phyloP scores from a whole-genome alignment of 2,329 filamentous ascomycete species.

The Nothophoma quercina region DNA sequence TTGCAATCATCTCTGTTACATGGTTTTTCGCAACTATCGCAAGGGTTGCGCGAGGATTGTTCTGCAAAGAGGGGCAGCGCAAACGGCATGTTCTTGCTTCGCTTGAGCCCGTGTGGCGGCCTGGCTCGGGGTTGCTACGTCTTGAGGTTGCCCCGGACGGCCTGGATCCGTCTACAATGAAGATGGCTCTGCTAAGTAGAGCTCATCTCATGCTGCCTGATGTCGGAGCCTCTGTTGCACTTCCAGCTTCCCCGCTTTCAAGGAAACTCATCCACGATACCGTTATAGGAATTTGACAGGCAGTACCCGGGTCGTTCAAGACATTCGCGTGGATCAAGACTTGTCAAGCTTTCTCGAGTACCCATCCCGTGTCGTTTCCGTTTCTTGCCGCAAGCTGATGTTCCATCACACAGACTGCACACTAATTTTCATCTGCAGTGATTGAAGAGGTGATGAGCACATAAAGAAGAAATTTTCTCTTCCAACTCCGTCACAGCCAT shows the following conservation, averaged over 20 bases:
- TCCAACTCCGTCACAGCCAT: background rate
- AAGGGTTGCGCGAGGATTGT: background rate
- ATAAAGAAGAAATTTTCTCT: background rate
- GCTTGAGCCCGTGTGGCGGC: constrained; percentile 13
- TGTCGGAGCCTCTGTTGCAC: constrained; percentile 10
- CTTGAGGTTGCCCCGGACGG: constrained; percentile 6
- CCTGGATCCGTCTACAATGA: constrained; percentile 1
- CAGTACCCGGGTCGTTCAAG: constrained; percentile 20
- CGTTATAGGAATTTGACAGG: constrained; percentile 8
- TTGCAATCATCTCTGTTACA: constrained; percentile 1
- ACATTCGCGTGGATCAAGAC: constrained; percentile 27
- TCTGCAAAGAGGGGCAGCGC: background rate
- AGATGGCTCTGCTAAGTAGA: background rate
- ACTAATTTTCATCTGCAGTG: constrained; percentile 22
- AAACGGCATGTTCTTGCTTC: background rate
- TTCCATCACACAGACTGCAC: constrained; percentile 16
- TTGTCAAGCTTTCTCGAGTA: constrained; percentile 35
- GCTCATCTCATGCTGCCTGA: constrained; percentile 2
- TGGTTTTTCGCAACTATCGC: constrained; percentile 4
- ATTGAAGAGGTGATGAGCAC: background rate
- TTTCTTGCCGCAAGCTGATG: constrained; percentile 14
- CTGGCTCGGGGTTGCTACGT: background rate
- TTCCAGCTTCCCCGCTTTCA: constrained; percentile 10
- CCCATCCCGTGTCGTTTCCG: constrained; percentile 3
- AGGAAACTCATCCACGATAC: constrained; percentile 10